Base-by-base conservation (phyloP, 108 stramenopile species). In the Cyclotella sp. region DNA sequence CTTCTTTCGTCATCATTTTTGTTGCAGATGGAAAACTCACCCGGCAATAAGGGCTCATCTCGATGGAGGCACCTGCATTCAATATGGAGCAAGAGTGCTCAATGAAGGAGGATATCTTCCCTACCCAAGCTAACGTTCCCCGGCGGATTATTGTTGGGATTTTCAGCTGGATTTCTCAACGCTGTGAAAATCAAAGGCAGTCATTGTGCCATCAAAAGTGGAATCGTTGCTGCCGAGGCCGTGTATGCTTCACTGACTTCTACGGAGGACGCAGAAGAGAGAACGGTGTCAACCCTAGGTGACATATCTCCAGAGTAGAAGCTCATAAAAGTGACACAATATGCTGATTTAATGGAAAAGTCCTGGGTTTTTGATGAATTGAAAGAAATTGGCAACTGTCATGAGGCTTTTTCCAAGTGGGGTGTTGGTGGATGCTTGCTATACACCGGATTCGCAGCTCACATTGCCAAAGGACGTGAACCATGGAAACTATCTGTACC, bases 151-250 rank as follows among this genome's bases (percentile, higher is more conserved):
- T 73, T 99, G 16, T 28, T 98, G 21, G 99, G 99, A 39, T 99
- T 98, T 68, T 82, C 86, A 45, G 99, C 99, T 13, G 99, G 99
- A n/a, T 98, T 98, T 72, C 80, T 99, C 63, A 99, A 99, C 82
- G 91, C 97, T 2, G 97, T 98, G 58, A 99, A 99, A 82, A 98
- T 99, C 87, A 99, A 99, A 84, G 99, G 99, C 14, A 82, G 94
- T n/a, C 99, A 99, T 81, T 97, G 97, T 43, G 99, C 99, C 43
- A 92, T 99, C 49, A 97, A 99, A 86, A 92, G 86, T 54, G 98
- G 98, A 41, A 93, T 95, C 72, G 80, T 97, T 60, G 97, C 97
- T 11, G 98, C 97, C 12, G 97, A 98, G 82, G 90, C 97, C 7
- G 85, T 90, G 39, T 96, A 93, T 73, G 95, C 95, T 11, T 75